Evolutionary conservation across 2,329 filamentous ascomycete species (phyloP).

Genomic region (Blumeriella jaapii): DNA sequence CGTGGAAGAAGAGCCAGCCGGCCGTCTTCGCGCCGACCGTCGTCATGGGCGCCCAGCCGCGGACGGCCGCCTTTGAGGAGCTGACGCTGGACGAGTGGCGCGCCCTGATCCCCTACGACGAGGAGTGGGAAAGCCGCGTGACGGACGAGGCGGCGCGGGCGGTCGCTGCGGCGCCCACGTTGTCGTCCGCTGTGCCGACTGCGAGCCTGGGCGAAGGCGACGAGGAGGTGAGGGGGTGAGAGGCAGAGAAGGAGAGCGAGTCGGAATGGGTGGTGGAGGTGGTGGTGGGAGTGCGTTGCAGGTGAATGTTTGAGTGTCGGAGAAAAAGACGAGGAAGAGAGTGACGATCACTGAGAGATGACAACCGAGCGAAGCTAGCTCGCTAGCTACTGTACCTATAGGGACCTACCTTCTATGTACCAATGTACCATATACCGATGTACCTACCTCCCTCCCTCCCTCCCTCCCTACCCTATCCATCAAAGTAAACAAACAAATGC

Average conservation of each 20-base stretch:
- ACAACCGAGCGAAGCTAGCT: too few relatives aligned
- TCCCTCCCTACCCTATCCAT: too few relatives aligned
- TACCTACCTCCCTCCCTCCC: too few relatives aligned
- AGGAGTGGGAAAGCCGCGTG: constrained; percentile 11
- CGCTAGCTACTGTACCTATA: not conserved
- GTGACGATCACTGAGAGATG: constrained; percentile 1
- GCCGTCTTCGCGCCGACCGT: constrained; percentile 11
- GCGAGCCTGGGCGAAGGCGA: too few relatives aligned
- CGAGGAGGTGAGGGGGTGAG: not conserved
- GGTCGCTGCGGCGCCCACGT: not conserved
- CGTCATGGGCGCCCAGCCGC: constrained; percentile 14
- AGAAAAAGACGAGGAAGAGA: constrained; percentile 2
- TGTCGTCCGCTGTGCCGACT: not conserved
- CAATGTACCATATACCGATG: not conserved
- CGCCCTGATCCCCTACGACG: constrained; percentile 8
- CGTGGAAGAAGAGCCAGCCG: constrained; percentile 12
- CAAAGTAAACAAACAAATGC: too few relatives aligned
- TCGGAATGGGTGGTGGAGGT: not conserved
- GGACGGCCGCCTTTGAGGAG: constrained; percentile 13
- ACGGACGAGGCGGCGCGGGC: constrained; percentile 1
- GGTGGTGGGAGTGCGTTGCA: not conserved
- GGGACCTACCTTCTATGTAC: not conserved
- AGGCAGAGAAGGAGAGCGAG: not conserved
- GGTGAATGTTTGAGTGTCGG: not conserved
- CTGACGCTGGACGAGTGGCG: constrained; percentile 14